Percentiles rank a stretch among this genome's conserved stretches.
Conservation (phyloP, 441 rosid genomes). For the Sinapis alba region DNA sequence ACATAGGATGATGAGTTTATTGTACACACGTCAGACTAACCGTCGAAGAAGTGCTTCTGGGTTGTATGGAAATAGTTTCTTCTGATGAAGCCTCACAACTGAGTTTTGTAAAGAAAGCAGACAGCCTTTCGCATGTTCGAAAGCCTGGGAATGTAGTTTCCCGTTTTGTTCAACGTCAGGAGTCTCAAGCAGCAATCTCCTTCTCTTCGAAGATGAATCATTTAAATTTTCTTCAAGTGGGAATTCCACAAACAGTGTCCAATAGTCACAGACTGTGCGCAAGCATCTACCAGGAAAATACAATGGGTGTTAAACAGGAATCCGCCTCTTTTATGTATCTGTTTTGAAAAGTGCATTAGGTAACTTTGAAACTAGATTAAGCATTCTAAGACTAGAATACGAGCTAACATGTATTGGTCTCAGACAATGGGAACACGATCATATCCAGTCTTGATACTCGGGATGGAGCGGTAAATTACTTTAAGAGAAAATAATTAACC, state of each 20-base stretch:
- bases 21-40: constrained; percentile 37
- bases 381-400: constrained; percentile 2
- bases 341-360: background rate
- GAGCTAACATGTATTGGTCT: constrained; percentile 2
- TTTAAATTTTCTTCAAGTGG: constrained; percentile 39
- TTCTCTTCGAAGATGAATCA: constrained; percentile 53
- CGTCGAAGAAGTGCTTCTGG: constrained; percentile 80
- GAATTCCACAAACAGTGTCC: constrained; percentile 62
- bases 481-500: constrained; percentile 42
- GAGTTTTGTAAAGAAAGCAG: constrained; percentile 73
- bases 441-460: background rate
- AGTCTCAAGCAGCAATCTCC: constrained; percentile 44
- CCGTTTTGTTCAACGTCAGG: constrained; percentile 35
- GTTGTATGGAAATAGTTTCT: constrained; percentile 81
- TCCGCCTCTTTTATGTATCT: background rate
- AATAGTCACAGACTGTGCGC: constrained; percentile 59
- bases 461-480: constrained; percentile 5
- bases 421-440: no score
- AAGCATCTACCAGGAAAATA: constrained; percentile 56
- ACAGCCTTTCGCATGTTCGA: constrained; percentile 64
- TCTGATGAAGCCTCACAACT: constrained; percentile 65
- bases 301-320: constrained; percentile 19
- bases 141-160: constrained; percentile 38
- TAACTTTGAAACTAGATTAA: background rate
- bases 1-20: background rate